Evolutionary conservation across 1,284 basidiomycete species (phyloP).

Genomic region (Microbotryum intermedium): DNA sequence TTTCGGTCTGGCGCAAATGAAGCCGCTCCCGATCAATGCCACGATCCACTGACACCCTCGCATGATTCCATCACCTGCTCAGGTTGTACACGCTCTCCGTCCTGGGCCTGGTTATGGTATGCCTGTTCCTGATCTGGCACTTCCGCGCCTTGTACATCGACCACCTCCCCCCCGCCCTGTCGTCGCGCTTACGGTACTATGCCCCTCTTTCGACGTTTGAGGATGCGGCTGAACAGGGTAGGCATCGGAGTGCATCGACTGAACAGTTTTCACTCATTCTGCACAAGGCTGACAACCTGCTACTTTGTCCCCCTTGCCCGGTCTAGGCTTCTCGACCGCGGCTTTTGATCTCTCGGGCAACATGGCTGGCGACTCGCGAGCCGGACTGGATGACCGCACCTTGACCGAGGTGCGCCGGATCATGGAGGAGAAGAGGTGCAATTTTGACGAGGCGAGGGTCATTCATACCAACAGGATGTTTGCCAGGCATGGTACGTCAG

Average conservation of each 20-base stretch:
- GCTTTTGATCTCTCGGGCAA: constrained; percentile 24
- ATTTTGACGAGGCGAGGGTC: constrained; percentile 24
- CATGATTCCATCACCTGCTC: too few relatives aligned
- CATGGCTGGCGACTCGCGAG: constrained; percentile 19
- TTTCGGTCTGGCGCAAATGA: too few relatives aligned
- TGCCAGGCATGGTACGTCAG: constrained; percentile 18
- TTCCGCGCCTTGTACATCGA: constrained; percentile 17
- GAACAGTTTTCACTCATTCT: too few relatives aligned
- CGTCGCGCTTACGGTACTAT: constrained; percentile 23
- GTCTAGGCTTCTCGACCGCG: constrained; percentile 26
- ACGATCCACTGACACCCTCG: too few relatives aligned
- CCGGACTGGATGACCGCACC: constrained; percentile 22
- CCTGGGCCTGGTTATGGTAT: constrained; percentile 4
- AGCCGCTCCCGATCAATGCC: too few relatives aligned
- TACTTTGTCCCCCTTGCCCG: too few relatives aligned
- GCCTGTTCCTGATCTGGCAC: constrained; percentile 16
- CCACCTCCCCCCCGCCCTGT: constrained; percentile 14
- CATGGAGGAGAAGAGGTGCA: constrained; percentile 22
- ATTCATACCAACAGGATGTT: constrained; percentile 21
- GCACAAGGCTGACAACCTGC: too few relatives aligned
- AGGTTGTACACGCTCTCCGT: constrained; percentile 4
- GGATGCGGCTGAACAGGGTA: constrained; percentile 15
- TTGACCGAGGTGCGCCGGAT: constrained; percentile 24
- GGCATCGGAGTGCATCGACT: too few relatives aligned
- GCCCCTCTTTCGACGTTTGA: constrained; percentile 22